phyloP scores from a whole-genome alignment of 2,329 filamentous ascomycete species.

The Paraphaeosphaeria minitans region DNA sequence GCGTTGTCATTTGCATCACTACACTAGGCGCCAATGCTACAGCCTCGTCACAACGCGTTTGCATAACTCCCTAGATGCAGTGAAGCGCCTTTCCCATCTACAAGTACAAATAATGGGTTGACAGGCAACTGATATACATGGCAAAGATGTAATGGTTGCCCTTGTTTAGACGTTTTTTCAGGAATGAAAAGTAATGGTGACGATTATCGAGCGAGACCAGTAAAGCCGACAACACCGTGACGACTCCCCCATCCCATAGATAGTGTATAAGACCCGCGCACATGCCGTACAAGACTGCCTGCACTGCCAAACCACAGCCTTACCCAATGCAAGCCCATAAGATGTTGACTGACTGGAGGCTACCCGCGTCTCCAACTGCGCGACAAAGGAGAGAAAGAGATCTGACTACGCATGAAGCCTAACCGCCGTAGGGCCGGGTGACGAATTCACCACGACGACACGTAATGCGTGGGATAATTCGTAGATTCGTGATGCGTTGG shows the following conservation, averaged over 20 bases:
- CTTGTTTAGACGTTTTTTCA: conserved; percentile 32
- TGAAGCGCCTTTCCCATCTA: conserved; percentile 2
- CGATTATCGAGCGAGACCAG: neutral
- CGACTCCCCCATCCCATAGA: conserved; percentile 13
- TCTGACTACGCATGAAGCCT: neutral
- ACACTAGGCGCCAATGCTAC: neutral
- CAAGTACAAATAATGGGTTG: conserved; percentile 22
- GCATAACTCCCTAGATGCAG: neutral
- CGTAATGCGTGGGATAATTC: neutral
- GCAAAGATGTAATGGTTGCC: conserved; percentile 44
- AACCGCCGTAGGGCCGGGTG: neutral
- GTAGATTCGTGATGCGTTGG: conserved; percentile 1
- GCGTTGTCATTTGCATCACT: neutral
- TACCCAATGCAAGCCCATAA: conserved; percentile 5
- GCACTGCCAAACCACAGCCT: conserved; percentile 7
- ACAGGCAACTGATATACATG: conserved; percentile 45
- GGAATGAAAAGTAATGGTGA: neutral
- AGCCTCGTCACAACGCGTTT: too few species aligned
- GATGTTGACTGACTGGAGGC: conserved; percentile 10
- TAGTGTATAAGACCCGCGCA: conserved; percentile 15
- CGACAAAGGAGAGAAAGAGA: conserved; percentile 13
- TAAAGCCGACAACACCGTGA: conserved; percentile 6
- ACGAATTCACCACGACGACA: neutral
- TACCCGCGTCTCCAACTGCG: conserved; percentile 4
- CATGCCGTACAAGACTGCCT: neutral